Conservation (phyloP, 1,284 basidiomycete species). For the Xerocomus tenax region DNA sequence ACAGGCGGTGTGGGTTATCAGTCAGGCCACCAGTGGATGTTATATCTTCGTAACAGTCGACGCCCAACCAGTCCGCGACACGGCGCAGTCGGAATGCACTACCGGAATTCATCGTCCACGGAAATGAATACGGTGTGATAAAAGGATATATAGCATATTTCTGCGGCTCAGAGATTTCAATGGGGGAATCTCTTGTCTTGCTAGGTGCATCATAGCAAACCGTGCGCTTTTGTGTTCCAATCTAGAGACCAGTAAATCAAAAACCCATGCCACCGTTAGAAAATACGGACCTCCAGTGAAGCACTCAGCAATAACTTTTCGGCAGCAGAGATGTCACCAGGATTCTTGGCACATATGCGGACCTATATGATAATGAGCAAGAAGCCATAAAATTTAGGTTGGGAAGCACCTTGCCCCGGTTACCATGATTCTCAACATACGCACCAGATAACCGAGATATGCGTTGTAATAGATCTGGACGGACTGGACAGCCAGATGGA, state of each 20-base stretch:
- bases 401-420: constrained; percentile 34
- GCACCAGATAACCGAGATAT: constrained; percentile 62
- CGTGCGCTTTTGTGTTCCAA: constrained; percentile 13
- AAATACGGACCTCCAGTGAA: constrained; percentile 40
- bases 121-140: constrained; percentile 39
- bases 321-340: constrained; percentile 37
- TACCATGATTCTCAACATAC: constrained; percentile 45
- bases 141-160: constrained; percentile 61
- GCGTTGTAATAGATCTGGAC: constrained; percentile 42
- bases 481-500: constrained; percentile 38
- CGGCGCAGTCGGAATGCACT: constrained; percentile 51
- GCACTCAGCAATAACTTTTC: constrained; percentile 47
- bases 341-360: constrained; percentile 44
- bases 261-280: not conserved
- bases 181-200: constrained; percentile 19
- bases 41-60: constrained; percentile 30
- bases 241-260: constrained; percentile 10
- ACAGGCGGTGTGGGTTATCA: constrained; percentile 28
- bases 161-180: constrained; percentile 27
- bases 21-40: constrained; percentile 34
- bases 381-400: not conserved
- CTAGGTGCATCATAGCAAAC: constrained; percentile 36
- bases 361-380: constrained; percentile 35
- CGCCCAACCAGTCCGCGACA: constrained; percentile 50
- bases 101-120: constrained; percentile 40